Conservation (phyloP, 129 eudicot species). For the Lactuca sativa region DNA sequence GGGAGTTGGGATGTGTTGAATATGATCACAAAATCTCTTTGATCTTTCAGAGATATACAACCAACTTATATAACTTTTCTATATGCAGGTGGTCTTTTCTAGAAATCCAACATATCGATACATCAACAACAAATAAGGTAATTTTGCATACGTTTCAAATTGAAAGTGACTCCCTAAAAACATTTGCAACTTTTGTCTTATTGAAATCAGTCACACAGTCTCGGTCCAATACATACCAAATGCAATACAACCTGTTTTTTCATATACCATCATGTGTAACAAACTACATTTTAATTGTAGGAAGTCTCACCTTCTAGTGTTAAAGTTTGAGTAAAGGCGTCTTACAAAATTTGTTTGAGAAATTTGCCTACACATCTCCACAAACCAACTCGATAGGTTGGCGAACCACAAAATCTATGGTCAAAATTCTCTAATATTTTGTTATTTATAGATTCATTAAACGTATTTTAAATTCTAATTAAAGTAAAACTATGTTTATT, state of each 20-base stretch:
- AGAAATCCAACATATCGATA: slow-evolving; percentile 46
- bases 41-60: too few relatives aligned
- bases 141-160: neutral
- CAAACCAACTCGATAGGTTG: slow-evolving; percentile 61
- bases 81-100: slow-evolving; percentile 63
- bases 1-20: neutral
- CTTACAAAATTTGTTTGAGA: slow-evolving; percentile 40
- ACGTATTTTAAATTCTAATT: neutral
- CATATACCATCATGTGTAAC: neutral
- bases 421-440: slow-evolving; percentile 15
- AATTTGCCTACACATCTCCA: slow-evolving; percentile 53
- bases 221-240: too few relatives aligned
- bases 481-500: neutral
- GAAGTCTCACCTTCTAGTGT: slow-evolving; percentile 38
- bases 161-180: neutral
- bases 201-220: neutral
- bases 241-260: neutral
- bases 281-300: slow-evolving; percentile 26
- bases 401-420: slow-evolving; percentile 77
- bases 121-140: slow-evolving; percentile 42
- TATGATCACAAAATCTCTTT: too few relatives aligned
- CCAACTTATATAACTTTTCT: neutral
- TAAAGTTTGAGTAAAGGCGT: slow-evolving; percentile 1
- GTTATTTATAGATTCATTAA: slow-evolving; percentile 1
- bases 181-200: neutral